Base-by-base conservation (phyloP, 805 yeast species). In the Kuraishia molischiana region DNA sequence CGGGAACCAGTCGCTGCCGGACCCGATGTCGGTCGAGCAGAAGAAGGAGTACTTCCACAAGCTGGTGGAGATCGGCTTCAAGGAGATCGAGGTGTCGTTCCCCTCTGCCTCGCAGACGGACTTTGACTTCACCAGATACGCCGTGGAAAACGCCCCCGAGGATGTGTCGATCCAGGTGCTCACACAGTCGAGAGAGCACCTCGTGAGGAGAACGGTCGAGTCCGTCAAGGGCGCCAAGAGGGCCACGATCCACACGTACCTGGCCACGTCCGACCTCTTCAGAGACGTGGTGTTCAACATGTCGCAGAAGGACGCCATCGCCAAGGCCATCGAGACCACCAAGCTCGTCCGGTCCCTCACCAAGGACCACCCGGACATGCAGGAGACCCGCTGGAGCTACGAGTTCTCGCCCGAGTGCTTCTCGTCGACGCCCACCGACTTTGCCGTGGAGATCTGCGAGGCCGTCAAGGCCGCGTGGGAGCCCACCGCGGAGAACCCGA, bases 331-430 rank as follows among this genome's bases (percentile, higher is more conserved):
- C 4, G 69, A 67, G 46, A 72, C 81, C 47, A 60, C 92, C 17
- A 63, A 68, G 46, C 64, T 79, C 32, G 85, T 83, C 8, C 69
- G 81, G 39, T 53, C 66, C 11, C 66, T 83, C 44, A 83, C 92
- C 13, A 81, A 81, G 52, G 89, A 83, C 53, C 79, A 75, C 46
- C 76, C 79, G 19, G 38, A 56, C 9, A 62, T 59, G 44, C 53
- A 49, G 10, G 69, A 54, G 19, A 84, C 92, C 17, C 61, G 66
- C 30, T 83, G 92, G 92, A 66, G 67, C 38, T 80, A 75, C 51
- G 89, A 83, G 58, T 83, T 83, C 49, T 79, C 87, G 11, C 92
- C 92, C 32, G 94, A 83, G 56, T 74, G 85, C 32, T 83, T 83
- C 53, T 72, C 80, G 37, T 90, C 80, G 53, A 76, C 89, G 3